Evolutionary conservation across 2,329 filamentous ascomycete species (phyloP).

Genomic region (Amylocarpus encephaloides): DNA sequence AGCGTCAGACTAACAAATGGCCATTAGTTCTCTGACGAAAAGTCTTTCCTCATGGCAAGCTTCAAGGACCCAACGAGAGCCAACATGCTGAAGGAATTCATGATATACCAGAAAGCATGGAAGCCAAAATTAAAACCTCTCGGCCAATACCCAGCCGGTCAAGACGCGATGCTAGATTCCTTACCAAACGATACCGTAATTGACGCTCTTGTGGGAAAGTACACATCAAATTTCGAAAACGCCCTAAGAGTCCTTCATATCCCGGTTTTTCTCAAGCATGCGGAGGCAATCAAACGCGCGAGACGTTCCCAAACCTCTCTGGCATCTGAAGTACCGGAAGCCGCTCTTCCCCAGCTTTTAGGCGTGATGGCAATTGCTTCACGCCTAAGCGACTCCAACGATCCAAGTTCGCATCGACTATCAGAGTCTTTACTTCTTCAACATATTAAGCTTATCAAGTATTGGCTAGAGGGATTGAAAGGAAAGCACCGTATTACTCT

Average conservation of each 20-base stretch:
- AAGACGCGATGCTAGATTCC: constrained; percentile 25
- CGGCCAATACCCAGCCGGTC: constrained; percentile 28
- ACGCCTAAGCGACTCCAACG: constrained; percentile 12
- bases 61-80: not conserved
- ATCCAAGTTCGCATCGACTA: constrained; percentile 1
- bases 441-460: constrained; percentile 10
- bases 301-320: constrained; percentile 2
- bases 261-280: constrained; percentile 12
- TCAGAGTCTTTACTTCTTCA: constrained; percentile 11
- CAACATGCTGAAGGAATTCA: not conserved
- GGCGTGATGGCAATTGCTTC: constrained; percentile 13
- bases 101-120: constrained; percentile 1
- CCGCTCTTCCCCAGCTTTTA: constrained; percentile 15
- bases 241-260: constrained; percentile 17
- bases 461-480: constrained; percentile 15
- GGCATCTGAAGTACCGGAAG: constrained; percentile 8
- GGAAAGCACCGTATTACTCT: constrained; percentile 15
- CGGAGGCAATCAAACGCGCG: constrained; percentile 6
- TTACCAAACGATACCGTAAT: constrained; percentile 8
- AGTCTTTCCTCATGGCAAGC: not conserved
- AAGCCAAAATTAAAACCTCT: constrained; percentile 1
- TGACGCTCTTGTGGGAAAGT: constrained; percentile 10
- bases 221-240: constrained; percentile 17
- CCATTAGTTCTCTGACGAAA: constrained; percentile 4
- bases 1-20: not conserved